Evolutionary conservation across 2,329 filamentous ascomycete genomes (phyloP), one percentile per base, ranked within the genome.

Genomic region (Apiospora marii): DNA sequence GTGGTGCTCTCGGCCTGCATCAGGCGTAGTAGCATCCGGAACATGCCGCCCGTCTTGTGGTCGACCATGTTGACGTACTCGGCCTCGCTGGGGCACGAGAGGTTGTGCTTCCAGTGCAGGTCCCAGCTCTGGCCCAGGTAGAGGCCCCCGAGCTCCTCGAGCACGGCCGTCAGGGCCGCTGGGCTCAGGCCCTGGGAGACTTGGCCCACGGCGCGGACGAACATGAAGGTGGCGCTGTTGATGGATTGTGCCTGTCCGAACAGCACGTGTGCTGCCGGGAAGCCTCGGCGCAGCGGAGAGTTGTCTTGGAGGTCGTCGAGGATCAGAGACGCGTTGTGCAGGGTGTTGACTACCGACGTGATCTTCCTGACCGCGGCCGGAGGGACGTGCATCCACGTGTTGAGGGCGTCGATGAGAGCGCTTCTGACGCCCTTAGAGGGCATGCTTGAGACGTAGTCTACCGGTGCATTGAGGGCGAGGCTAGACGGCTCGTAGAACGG

Each of bases 191-290:
- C 14, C 10, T 34, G 67, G 16, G 34, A 14, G 4, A 67, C 27
- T 1, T 24, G 6, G 27, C 19, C 84, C 83, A 7, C 84, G 78
- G 71, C 69, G 16, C 30, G 37, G 24, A 87, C 85, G 74, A 85
- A 87, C 27, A 84, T 81, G 72, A 85, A 86, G 74, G 86, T 87
- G 51, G 85, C 85, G 14, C 83, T 84, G 78, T 88, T 88, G 77
- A 88, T 87, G 2, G 86, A 86, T 74, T 87, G 86, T 16, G 85
- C 82, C 7, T 80, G 82, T 67, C 86, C 86, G 76, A 86, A 88
- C 68, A 88, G 84, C 70, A 80, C 83, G 77, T 88, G 86, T 0
- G 86, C 84, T 5, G 85, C 84, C 1, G 86, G 85, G 6, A 83
- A 79, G 6, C 86, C 86, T 53, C 86, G 81, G 16, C 86, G 84